Conservation (phyloP, 2,329 filamentous ascomycete genomes). For the Grosmannia clavigera region DNA sequence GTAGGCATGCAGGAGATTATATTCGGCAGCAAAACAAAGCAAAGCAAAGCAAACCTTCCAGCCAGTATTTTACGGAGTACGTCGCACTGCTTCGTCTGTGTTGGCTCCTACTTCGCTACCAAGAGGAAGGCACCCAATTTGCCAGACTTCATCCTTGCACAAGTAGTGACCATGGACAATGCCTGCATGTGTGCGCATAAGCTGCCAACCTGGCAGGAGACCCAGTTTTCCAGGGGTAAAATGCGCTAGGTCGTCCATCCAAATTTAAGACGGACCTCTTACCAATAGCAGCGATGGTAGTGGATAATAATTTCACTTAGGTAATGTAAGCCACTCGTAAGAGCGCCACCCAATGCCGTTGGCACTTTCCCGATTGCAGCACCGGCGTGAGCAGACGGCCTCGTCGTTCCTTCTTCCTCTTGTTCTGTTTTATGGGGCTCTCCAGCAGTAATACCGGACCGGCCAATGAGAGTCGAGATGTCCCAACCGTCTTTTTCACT, state of each 20-base stretch:
- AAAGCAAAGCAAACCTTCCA: background rate
- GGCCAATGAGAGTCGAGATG: background rate
- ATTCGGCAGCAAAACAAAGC: background rate
- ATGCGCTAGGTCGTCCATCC: background rate
- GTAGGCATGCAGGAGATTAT: background rate
- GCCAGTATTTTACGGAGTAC: no score
- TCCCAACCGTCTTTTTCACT: background rate
- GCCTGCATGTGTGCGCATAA: background rate
- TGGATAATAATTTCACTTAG: background rate
- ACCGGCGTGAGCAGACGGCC: no score
- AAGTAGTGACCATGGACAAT: background rate
- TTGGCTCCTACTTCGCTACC: no score
- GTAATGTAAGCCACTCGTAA: background rate
- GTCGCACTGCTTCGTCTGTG: no score
- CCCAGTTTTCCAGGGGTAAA: constrained; percentile 14
- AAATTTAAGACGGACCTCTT: constrained; percentile 7
- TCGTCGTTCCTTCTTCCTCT: background rate
- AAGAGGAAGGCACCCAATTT: no score
- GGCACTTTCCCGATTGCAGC: background rate
- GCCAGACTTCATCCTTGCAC: no score
- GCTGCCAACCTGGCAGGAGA: background rate
- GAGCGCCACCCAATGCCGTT: background rate
- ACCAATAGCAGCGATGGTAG: background rate
- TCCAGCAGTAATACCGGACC: background rate
- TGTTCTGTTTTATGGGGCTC: constrained; percentile 3